phyloP scores from a whole-genome alignment of 1,139 yeast species.

The Pichia sp. region DNA sequence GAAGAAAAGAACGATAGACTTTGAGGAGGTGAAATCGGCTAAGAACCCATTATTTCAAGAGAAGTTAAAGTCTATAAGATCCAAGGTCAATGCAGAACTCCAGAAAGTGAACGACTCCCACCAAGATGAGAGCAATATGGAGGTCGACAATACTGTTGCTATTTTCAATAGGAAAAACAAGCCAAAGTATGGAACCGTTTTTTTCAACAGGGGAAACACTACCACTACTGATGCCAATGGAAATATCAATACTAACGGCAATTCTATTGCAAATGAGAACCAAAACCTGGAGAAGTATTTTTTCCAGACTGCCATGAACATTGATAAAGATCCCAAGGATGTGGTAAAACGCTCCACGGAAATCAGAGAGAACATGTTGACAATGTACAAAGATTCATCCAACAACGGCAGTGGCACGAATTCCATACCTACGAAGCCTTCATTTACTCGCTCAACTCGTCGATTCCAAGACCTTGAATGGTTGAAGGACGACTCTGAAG shows the following conservation, averaged over 20 bases:
- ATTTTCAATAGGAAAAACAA: background rate
- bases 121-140: too few species aligned
- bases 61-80: conserved; percentile 7
- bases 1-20: background rate
- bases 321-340: conserved; percentile 2
- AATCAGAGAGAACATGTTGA: conserved; percentile 6
- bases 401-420: background rate
- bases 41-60: conserved; percentile 12
- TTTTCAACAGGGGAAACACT: too few species aligned
- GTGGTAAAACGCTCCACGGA: conserved; percentile 2
- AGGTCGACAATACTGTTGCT: too few species aligned
- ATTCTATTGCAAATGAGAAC: too few species aligned
- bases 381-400: conserved; percentile 7
- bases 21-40: background rate
- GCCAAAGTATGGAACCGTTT: conserved; percentile 25
- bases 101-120: too few species aligned
- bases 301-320: conserved; percentile 16
- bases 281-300: conserved; percentile 21
- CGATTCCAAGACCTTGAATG: conserved; percentile 25
- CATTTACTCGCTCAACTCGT: conserved; percentile 17
- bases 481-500: conserved; percentile 24
- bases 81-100: too few species aligned
- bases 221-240: background rate
- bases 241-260: background rate
- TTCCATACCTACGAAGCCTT: conserved; percentile 5